These are phyloP conservation scores for Populus euphratica DNA, from an alignment of 345 rosid genomes.

Conservation along the genomic window DNA sequence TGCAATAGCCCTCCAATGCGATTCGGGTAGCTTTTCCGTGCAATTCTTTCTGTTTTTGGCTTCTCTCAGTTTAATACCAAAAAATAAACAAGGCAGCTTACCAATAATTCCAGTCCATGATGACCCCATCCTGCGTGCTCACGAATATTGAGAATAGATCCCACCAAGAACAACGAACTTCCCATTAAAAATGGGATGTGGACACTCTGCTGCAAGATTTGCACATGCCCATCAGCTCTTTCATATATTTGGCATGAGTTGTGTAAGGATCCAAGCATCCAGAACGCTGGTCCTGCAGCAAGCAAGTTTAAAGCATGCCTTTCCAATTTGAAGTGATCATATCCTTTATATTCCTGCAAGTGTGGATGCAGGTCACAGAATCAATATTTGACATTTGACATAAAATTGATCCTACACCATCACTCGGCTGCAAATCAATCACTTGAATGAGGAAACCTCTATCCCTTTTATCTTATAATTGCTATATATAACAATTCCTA, in stretches of 20 bases:
- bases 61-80: too few species aligned
- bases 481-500: background rate
- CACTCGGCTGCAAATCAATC: background rate
- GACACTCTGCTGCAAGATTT: constrained; percentile 66
- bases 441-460: too few species aligned
- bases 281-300: constrained; percentile 60
- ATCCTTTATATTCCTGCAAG: constrained; percentile 55
- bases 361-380: background rate
- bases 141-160: constrained; percentile 49
- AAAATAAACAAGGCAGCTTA: constrained; percentile 22
- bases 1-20: too few species aligned
- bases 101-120: constrained; percentile 53
- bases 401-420: background rate
- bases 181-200: constrained; percentile 70
- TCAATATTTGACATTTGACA: too few species aligned
- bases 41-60: too few species aligned
- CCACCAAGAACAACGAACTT: constrained; percentile 57
- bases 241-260: constrained; percentile 88
- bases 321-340: constrained; percentile 40
- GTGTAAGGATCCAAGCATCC: constrained; percentile 78
- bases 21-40: too few species aligned
- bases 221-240: constrained; percentile 79
- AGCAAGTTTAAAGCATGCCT: constrained; percentile 64
- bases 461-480: too few species aligned
- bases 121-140: constrained; percentile 40